phyloP scores from a whole-genome alignment of 164 flowering plant species.

The Annona squamosa region DNA sequence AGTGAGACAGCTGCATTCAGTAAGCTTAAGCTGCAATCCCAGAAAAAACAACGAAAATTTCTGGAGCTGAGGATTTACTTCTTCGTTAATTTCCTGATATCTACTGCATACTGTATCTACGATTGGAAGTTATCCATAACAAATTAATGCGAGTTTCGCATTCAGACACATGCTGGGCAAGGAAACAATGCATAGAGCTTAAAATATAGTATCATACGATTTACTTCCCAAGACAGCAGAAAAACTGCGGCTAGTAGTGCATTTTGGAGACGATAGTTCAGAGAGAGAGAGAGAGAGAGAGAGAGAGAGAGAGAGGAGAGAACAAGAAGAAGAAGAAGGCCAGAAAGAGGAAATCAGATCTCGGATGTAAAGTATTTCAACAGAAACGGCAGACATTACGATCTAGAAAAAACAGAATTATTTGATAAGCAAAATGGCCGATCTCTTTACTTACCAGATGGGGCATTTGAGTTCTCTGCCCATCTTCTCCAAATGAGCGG shows the following conservation, averaged over 20 bases:
- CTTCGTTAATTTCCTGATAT: not conserved
- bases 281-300: not conserved
- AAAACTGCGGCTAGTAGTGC: no score
- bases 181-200: not conserved
- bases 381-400: not conserved
- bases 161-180: not conserved
- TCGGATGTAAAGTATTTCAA: not conserved
- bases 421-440: not conserved
- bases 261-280: no score
- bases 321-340: not conserved
- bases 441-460: conserved; percentile 48
- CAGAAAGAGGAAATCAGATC: not conserved
- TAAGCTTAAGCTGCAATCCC: conserved; percentile 62
- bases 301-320: not conserved
- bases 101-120: not conserved
- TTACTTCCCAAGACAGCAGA: not conserved
- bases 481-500: conserved; percentile 69
- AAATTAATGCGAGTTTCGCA: not conserved
- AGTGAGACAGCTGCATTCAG: conserved; percentile 64
- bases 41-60: not conserved
- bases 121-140: not conserved
- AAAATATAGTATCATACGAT: no score
- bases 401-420: not conserved
- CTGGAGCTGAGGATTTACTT: not conserved
- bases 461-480: conserved; percentile 97